A percentile compares a stretch with the other conserved stretches of the same genome.
Conservation (phyloP, 2,329 filamentous ascomycete genomes). For the Apiospora kogelbergensis region DNA sequence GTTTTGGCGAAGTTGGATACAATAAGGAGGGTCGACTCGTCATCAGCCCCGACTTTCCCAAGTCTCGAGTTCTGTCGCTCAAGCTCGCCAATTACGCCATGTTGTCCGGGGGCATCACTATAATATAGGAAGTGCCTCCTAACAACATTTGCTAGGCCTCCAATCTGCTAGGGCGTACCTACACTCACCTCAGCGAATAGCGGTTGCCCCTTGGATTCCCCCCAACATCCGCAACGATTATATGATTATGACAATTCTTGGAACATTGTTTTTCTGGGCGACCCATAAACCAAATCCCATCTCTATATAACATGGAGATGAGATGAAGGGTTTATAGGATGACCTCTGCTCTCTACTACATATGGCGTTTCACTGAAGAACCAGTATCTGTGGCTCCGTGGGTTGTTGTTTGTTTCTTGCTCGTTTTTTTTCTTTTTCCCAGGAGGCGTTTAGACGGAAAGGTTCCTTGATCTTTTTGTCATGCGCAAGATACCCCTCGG, state of each 20-base stretch:
- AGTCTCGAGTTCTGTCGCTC: conserved; percentile 52
- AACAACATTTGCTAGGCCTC: neutral
- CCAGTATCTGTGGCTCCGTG: neutral
- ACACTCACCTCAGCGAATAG: neutral
- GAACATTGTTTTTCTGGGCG: conserved; percentile 1
- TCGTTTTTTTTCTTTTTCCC: neutral
- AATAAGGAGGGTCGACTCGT: conserved; percentile 60
- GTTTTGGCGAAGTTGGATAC: conserved; percentile 59
- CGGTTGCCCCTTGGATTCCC: neutral
- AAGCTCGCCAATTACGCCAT: conserved; percentile 59
- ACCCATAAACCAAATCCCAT: neutral
- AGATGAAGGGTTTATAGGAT: neutral
- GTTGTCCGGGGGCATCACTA: conserved; percentile 40
- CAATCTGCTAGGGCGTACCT: neutral
- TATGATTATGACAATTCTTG: conserved; percentile 12
- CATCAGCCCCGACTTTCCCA: conserved; percentile 55
- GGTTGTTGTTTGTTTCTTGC: neutral
- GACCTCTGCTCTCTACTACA: neutral
- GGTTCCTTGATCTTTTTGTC: neutral
- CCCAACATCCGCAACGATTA: conserved; percentile 10
- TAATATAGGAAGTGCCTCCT: conserved; percentile 22
- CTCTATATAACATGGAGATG: neutral
- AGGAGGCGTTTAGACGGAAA: conserved; percentile 6
- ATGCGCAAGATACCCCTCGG: conserved; percentile 7
- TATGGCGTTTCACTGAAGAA: neutral